phyloP scores from a whole-genome alignment of 169 alveolate genomes.

The Plasmodium vinckei region DNA sequence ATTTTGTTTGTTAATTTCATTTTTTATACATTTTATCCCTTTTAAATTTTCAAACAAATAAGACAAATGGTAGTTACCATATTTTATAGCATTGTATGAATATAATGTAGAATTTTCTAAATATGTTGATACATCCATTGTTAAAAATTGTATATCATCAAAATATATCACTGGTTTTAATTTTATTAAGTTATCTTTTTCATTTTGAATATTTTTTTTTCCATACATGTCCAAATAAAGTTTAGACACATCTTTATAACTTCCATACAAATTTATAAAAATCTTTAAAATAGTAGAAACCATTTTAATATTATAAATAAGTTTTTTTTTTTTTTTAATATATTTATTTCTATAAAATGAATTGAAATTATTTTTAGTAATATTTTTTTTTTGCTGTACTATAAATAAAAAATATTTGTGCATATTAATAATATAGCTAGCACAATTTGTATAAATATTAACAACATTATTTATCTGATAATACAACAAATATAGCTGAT shows the following conservation, averaged over 20 bases:
- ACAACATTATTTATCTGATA: constrained; percentile 28
- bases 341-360: constrained; percentile 54
- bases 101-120: not conserved
- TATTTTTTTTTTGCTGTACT: constrained; percentile 10
- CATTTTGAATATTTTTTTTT: too few relatives aligned
- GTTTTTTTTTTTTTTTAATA: constrained; percentile 18
- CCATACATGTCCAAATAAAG: too few relatives aligned
- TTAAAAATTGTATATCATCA: too few relatives aligned
- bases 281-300: constrained; percentile 9
- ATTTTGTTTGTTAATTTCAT: constrained; percentile 6
- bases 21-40: not conserved
- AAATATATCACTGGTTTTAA: too few relatives aligned
- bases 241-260: too few relatives aligned
- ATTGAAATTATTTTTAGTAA: constrained; percentile 28
- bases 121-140: too few relatives aligned
- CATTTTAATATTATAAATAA: constrained; percentile 4
- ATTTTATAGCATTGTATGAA: not conserved
- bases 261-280: constrained; percentile 7
- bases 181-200: too few relatives aligned
- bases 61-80: constrained; percentile 13
- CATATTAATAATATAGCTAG: constrained; percentile 20
- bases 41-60: constrained; percentile 3
- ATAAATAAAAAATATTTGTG: constrained; percentile 20
- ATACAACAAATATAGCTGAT: constrained; percentile 35
- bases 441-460: constrained; percentile 13